Evolutionary conservation across 2,329 filamentous ascomycete species (phyloP), one percentile per base, ranked within the genome.

Genomic region (Sphaerostilbella broomeana): DNA sequence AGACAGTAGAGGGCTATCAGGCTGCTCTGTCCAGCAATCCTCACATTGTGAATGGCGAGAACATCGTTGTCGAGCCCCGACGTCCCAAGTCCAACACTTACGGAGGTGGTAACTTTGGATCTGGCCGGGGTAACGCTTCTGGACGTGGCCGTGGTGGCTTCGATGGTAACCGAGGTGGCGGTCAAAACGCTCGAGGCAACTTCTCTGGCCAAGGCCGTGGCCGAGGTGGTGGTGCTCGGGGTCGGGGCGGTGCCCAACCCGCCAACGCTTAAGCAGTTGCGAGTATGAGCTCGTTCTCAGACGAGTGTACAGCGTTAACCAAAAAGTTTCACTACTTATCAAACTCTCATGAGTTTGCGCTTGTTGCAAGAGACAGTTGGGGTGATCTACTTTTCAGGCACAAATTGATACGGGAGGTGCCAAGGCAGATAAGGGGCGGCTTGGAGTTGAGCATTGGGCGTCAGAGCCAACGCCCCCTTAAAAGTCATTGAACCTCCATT

Each of bases 1-100:
- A 81, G 57, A 84, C 82, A 32, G 60, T 78, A 16, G 79, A 88
- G 40, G 87, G 79, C 32, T 95, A 94, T 66, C 77, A 86, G 61
- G 83, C 85, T 47, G 92, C 92, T 29, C 73, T 86, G 25, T 77
- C 77, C 45, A 84, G 82, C 51, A 97, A 94, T 68, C 90, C 90
- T 24, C 87, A 94, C 66, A 75, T 76, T 30, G 77, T 98, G 47
- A 86, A 84, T 53, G 84, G 80, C 51, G 84, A 95, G 63, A 81
- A 78, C 55, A 83, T 98, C 53, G 73, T 78, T 46, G 84, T 98
- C 41, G 92, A 97, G 67, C 86, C 90, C 60, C 88, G 92, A 47
- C 86, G 87, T 50, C 78, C 84, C 52, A 86, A 87, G 64, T 69
- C 79, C 31, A 75, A 70, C 47, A 77, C 79, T 40, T 86, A 81